Conservation (phyloP, 768 basidiomycete genomes). For the Tricholomella constricta region DNA sequence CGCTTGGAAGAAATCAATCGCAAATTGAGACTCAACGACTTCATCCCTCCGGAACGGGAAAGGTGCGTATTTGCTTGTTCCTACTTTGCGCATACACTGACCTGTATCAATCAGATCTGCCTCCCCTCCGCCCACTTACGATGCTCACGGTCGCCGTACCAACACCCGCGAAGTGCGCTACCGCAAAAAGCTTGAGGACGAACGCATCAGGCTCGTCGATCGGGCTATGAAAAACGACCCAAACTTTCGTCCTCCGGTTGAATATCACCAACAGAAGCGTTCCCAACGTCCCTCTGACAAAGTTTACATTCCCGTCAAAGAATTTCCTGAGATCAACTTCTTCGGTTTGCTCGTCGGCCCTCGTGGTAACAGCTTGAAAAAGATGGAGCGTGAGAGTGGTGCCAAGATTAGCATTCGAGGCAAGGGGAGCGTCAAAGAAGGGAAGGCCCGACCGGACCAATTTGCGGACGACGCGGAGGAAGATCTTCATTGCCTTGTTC, state of each 20-base stretch:
- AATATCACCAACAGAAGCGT: slow-evolving; percentile 94
- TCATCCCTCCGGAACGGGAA: slow-evolving; percentile 93
- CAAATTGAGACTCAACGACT: slow-evolving; percentile 91
- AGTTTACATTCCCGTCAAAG: slow-evolving; percentile 99
- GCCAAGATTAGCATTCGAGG: slow-evolving; percentile 99
- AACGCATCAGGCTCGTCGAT: slow-evolving; percentile 91
- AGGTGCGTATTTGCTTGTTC: slow-evolving; percentile 49
- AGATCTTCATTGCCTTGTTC: slow-evolving; percentile 96
- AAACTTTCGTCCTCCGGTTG: slow-evolving; percentile 95
- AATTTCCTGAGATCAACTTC: slow-evolving; percentile 99
- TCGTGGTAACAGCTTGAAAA: slow-evolving; percentile 98
- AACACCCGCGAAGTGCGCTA: slow-evolving; percentile 99
- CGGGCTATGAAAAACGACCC: slow-evolving; percentile 97
- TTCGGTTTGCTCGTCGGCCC: slow-evolving; percentile 98
- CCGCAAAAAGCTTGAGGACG: slow-evolving; percentile 91
- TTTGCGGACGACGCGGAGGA: slow-evolving; percentile 97
- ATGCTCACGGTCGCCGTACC: slow-evolving; percentile 95
- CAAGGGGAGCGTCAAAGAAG: slow-evolving; percentile 98
- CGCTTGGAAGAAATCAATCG: slow-evolving; percentile 97
- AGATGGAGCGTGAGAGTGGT: slow-evolving; percentile 97
- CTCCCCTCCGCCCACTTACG: slow-evolving; percentile 97
- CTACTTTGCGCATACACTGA: slow-evolving; percentile 29
- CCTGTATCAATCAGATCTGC: slow-evolving; percentile 65
- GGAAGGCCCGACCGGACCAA: slow-evolving; percentile 93
- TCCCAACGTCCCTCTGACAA: slow-evolving; percentile 94